Base-by-base conservation (phyloP, 371 early-diverging fungal genomes). In the Mortierella sp. region DNA sequence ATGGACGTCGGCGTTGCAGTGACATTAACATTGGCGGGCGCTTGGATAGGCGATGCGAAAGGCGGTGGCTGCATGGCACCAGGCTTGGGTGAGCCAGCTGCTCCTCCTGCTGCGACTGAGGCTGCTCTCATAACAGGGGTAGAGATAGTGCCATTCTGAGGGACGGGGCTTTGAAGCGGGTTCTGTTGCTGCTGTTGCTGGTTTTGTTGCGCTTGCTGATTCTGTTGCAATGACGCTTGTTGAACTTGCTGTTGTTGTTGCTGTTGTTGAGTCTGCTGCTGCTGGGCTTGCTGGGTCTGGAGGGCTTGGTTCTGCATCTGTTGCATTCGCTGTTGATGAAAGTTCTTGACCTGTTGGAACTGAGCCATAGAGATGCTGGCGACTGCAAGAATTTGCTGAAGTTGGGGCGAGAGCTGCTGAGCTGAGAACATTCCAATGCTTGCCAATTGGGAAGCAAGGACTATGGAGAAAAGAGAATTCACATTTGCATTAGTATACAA, bases 81-180 rank as follows among this genome's bases (percentile, higher is more conserved):
- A 56, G 79, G 80, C 32, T 76, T 79, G 41, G 83, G 83, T 11
- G 83, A 83, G 21, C 74, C 78, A 41, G 46, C 41, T 4, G 60
- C 71, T 32, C 71, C 74, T 32, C 65, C 75, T 16, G 72, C 63
- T 10, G 32, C 72, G n/a, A 83, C 46, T 0, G 80, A 80, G n/a
- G 80, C 83, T 44, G 77, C 76, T 48, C 78, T 72, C 75, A 82
- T 76, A 29, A 80, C 70, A n/a, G 77, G 83, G 1, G 79, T 87
- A 4, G 73, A 60, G 38, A 81, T 80, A 46, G 78, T 48, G 7
- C 81, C 79, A 77, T 84, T 65, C 80, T 74, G 76, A 56, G 83
- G 54, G 75, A 84, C 21, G 81, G 80, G 92, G 43, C 82, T 88
- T 10, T 88, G 72, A 72, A 89, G 75, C 49, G 90, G 89, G 27